Conservation (phyloP, 371 early-diverging fungal genomes). For the Mortierella sp. region DNA sequence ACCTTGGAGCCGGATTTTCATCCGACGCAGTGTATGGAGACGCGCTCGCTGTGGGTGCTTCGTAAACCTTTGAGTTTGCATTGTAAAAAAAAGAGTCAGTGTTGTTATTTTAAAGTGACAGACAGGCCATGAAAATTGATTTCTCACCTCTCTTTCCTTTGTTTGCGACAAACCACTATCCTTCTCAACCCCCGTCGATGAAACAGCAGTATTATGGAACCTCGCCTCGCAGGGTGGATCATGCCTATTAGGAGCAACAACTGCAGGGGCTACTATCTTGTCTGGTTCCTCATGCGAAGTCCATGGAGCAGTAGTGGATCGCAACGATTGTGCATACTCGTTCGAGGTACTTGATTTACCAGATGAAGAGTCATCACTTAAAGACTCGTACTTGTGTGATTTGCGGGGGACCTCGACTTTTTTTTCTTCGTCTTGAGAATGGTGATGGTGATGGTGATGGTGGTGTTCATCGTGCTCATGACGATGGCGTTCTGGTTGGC, state of each 20-base stretch:
- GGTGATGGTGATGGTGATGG: not conserved
- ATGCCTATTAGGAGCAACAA: not conserved
- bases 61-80: not conserved
- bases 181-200: not conserved
- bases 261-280: not conserved
- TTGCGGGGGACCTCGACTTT: not conserved
- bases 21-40: not conserved
- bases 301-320: not conserved
- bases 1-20: not conserved
- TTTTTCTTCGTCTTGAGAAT: not conserved
- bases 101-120: not conserved
- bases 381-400: not conserved
- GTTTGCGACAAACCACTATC: not conserved
- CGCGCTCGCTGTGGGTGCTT: not conserved
- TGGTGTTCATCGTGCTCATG: not conserved
- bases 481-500: not conserved
- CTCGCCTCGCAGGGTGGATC: not conserved
- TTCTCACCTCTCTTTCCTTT: not conserved
- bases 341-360: not conserved
- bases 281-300: conserved; percentile 1
- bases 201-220: not conserved
- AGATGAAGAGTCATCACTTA: not conserved
- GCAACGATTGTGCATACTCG: not conserved
- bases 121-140: not conserved
- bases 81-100: not conserved